Evolutionary conservation across 139 green algal genomes (phyloP).

Genomic region (Pleodorina starrii): DNA sequence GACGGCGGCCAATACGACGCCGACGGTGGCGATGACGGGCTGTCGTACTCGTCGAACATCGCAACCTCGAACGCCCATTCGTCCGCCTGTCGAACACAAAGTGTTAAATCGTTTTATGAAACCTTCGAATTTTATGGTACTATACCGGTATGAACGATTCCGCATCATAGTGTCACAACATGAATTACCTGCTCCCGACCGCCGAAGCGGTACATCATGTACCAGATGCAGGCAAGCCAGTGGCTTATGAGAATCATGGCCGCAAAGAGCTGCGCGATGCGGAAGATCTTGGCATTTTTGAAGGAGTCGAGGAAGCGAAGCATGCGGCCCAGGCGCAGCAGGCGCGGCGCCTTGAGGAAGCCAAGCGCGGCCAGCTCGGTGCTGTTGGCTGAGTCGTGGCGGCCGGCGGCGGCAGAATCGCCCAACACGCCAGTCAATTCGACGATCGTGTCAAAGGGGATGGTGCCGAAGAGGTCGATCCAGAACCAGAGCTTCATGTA

Average conservation of each 20-base stretch:
- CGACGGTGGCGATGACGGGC: neutral
- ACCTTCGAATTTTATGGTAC: too few species aligned
- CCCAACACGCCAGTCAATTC: neutral
- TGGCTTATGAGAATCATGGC: constrained; percentile 45
- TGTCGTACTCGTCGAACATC: neutral
- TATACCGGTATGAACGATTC: too few species aligned
- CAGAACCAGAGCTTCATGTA: constrained; percentile 56
- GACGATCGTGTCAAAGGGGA: constrained; percentile 47
- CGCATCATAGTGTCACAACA: too few species aligned
- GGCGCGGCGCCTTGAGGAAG: constrained; percentile 54
- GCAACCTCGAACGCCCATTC: constrained; percentile 35
- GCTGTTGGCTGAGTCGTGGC: neutral
- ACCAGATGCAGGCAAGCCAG: constrained; percentile 52
- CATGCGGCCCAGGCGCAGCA: constrained; percentile 45
- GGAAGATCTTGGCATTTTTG: constrained; percentile 51
- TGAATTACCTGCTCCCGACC: constrained; percentile 19
- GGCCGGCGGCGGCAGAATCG: too few species aligned
- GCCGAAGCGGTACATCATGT: constrained; percentile 52
- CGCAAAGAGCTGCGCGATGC: constrained; percentile 48
- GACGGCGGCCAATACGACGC: too few species aligned
- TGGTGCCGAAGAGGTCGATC: constrained; percentile 50
- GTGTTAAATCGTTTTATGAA: too few species aligned
- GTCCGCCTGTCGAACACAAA: too few species aligned
- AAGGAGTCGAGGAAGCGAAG: constrained; percentile 49
- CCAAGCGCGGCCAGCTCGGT: constrained; percentile 48